These are phyloP conservation scores for Malus hybrid DNA, from an alignment of 331 rosid species.

Conservation along the genomic window DNA sequence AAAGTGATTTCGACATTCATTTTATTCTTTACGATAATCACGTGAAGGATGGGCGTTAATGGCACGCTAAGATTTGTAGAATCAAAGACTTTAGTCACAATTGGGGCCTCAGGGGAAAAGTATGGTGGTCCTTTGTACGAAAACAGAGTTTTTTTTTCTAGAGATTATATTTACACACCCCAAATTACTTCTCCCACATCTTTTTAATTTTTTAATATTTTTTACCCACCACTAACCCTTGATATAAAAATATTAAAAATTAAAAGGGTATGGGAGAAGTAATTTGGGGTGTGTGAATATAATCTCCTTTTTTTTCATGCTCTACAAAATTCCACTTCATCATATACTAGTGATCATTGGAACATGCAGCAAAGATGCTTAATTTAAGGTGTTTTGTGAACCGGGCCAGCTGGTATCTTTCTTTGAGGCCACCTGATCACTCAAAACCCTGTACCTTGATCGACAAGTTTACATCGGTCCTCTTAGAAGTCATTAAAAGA, in stretches of 20 bases:
- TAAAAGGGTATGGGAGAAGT: no score
- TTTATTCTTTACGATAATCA: neutral
- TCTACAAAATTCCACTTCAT: neutral
- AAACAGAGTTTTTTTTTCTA: neutral
- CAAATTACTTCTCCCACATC: no score
- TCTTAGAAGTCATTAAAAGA: neutral
- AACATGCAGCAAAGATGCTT: conserved; percentile 3
- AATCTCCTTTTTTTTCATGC: neutral
- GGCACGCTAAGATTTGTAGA: neutral
- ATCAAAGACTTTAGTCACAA: neutral
- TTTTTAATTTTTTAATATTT: no score
- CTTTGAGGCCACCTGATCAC: neutral
- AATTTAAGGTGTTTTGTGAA: neutral
- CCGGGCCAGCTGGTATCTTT: neutral
- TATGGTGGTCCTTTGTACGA: neutral
- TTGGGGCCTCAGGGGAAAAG: neutral
- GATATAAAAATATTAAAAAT: no score
- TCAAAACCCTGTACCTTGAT: neutral
- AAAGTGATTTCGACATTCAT: neutral
- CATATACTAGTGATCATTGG: neutral
- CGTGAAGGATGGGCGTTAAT: neutral
- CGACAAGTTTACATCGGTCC: neutral
- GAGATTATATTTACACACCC: no score
- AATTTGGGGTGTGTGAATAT: no score
- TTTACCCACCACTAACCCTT: no score